Base-by-base conservation (phyloP, 2,329 filamentous ascomycete genomes). In the Parasarocladium wereldwijsianum region DNA sequence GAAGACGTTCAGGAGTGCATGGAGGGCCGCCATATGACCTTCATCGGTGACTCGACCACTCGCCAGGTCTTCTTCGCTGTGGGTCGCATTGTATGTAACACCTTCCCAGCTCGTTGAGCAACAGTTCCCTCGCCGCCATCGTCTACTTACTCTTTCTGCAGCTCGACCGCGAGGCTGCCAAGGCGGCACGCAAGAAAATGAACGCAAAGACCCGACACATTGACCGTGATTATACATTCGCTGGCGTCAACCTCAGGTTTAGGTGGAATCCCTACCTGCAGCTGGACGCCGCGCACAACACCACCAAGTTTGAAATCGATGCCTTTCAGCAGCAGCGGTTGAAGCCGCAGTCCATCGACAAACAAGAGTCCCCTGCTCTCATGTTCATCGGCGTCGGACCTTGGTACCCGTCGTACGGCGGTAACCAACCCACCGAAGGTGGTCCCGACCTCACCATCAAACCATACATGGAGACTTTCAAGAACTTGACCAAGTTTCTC, bases 251-350 rank as follows among this genome's bases (percentile, higher is more conserved):
- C 17, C 39, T 76, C 16, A 52, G 66, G 26, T 75, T 73, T 37
- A 45, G 73, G 8, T 77, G 70, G 69, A 71, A 78, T 45, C 72
- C 73, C 1, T 74, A 57, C 49, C 52, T 76, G 15, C 68, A 76
- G 43, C 43, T 54, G 15, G 41, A 49, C 10, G 55, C 29, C 32
- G 40, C 36, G 36, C 27, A 33, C 10, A 31, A 38, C 18, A 33
- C 47, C 0, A 38, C 33, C 3, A 31, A 40, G 20, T 14, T 4
- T 10, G 37, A 47, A 24, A 38, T 50, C 13, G 10, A 41, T 7
- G 26, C 37, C n/a, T 40, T 44, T 8, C 32, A 32, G 17, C 10
- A 36, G 6, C 39, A 43, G 16, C 43, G 44, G 20, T 37, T 37
- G 17, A 24, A 34, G 22, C 36, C 17, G 2, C 29, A 36, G 1